These are phyloP conservation scores for Xylariaceae sp. DNA, from an alignment of 2,329 filamentous ascomycete species.

Conservation along the genomic window DNA sequence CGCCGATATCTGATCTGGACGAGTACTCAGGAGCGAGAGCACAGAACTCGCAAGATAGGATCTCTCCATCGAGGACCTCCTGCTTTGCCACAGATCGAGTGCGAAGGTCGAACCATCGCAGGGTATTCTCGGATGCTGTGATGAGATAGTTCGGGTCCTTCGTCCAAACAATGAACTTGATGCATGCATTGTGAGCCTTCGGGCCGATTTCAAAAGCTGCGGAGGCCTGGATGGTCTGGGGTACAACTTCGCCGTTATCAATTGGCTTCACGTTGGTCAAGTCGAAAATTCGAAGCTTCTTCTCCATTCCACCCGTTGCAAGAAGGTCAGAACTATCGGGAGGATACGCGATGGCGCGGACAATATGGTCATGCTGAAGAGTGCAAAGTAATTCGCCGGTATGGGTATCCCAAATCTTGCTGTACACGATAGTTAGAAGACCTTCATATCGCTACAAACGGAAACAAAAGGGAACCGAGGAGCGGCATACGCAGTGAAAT, in stretches of 20 bases:
- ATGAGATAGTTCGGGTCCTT: constrained; percentile 81
- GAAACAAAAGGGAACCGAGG: background rate
- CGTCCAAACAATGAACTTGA: constrained; percentile 96
- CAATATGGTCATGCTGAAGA: constrained; percentile 89
- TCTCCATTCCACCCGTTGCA: constrained; percentile 91
- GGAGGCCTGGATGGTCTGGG: constrained; percentile 51
- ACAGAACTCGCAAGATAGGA: constrained; percentile 89
- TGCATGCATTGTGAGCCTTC: constrained; percentile 76
- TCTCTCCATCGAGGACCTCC: constrained; percentile 73
- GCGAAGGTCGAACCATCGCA: constrained; percentile 91
- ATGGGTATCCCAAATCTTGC: constrained; percentile 95
- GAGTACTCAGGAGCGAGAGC: constrained; percentile 55
- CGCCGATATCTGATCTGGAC: constrained; percentile 57
- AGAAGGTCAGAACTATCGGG: constrained; percentile 76
- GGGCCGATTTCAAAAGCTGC: constrained; percentile 80
- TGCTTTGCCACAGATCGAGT: constrained; percentile 69
- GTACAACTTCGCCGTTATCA: constrained; percentile 32
- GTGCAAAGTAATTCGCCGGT: constrained; percentile 85
- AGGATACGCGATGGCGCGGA: constrained; percentile 86
- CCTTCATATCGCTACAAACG: background rate
- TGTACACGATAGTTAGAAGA: constrained; percentile 34
- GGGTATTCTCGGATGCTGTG: constrained; percentile 84
- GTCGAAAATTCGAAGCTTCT: constrained; percentile 93
- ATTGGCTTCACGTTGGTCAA: constrained; percentile 55
- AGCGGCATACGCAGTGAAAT: constrained; percentile 77